Base-by-base conservation (phyloP, 371 early-diverging fungal genomes). In the Conidiobolus incongruus region DNA sequence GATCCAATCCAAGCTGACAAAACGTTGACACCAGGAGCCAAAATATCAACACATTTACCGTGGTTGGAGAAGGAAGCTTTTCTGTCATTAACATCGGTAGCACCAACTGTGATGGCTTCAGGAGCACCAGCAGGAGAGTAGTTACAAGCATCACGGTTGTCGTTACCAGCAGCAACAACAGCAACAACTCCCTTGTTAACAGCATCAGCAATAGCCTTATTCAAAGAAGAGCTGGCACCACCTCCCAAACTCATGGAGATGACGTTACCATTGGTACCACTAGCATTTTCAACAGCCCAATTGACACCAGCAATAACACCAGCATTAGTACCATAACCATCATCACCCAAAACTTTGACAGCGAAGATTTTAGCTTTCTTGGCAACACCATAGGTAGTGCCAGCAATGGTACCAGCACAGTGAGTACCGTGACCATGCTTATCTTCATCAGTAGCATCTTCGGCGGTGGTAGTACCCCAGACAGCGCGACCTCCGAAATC, bases 181-280 rank as follows among this genome's bases (percentile, higher is more conserved):
- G 47, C 59, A 51, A 10, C 51, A 53, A 41, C 34, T 65, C 49
- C 55, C 57, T 21, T 59, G 47, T 38, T 52, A 47, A 31, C 53
- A 59, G 52, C 63, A 61, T 10, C 34, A 10, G 2, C 63, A 56
- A 13, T 80, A 2, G 79, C 77, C 30, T 63, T 61, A 57, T 85
- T 75, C 34, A 86, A 63, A n/a, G 79, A 65, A 38, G 61, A 47
- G 41, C 72, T 72, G 40, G 60, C 58, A 48, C 74, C 71, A 36
- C 81, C 81, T 29, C 83, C 82, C 30, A 85, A 59, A 28, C 69
- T 68, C 81, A 85, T 81, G 68, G 66, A 66, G 36, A 75, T 76
- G 26, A 77, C 76, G 10, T 7, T 29, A 37, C 51, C 53, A 32
- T 44, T 23, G 52, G n/a, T n/a, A n/a, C n/a, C n/a, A 1, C 40